Base-by-base conservation (phyloP, 306 rosid species). In the Delonix regia region DNA sequence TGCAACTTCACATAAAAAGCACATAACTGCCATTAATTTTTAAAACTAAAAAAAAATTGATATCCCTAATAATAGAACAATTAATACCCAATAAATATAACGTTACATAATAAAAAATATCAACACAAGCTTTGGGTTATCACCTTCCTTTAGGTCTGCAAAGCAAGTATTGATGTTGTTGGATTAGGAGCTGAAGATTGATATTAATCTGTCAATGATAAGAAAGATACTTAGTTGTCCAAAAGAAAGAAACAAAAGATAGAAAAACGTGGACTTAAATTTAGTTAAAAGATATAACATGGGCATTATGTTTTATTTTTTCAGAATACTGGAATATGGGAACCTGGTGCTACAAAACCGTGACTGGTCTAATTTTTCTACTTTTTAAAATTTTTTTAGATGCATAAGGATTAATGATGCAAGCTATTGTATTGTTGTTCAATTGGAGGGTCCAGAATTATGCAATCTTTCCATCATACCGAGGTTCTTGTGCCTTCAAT, bases 371-470 rank as follows among this genome's bases (percentile, higher is more conserved):
- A n/a, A n/a, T n/a, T 67, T 73, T 49, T 39, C 28, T 76, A n/a
- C n/a, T n/a, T 53, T 7, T 52, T 9, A 21, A 13, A 15, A 6
- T 16, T 24, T 14, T 62, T 56, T 19, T 16, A 2, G 45, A 16
- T 39, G 48, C 25, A 28, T 22, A 16, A 24, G 21, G 11, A 70
- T 19, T 70, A 49, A 15, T 38, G 97, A 94, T 80, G 90, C 97
- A 21, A 94, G 94, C 83, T 94, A 94, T 82, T 75, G 76, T 74
- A 76, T 75, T 80, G 89, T 97, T 47, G 51, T 94, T 34, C 97
- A 92, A 68, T 84, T 94, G 89, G 98, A 90, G 86, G 98, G 98
- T 84, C 88, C 90, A 13, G 90, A 90, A 94, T 97, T 87, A 73
- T 59, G 24, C 73, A 59, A 51, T 77, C 28, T 48, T 38, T 53